Base-by-base conservation (phyloP, 2,329 filamentous ascomycete species). In the Diaporthe vexans region DNA sequence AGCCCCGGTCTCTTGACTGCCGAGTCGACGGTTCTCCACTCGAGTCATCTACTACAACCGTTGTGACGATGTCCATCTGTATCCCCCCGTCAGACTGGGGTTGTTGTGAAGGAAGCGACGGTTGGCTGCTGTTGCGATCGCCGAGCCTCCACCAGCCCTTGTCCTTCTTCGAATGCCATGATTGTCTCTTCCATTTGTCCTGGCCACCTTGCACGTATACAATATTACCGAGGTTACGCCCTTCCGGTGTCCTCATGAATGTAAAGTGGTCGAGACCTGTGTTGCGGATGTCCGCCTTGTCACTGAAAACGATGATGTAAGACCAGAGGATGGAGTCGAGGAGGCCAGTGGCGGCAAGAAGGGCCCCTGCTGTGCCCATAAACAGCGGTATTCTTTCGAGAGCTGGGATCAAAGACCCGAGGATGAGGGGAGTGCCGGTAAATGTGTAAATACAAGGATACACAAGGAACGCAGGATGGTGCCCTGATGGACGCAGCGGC, bases 401-500 rank as follows among this genome's bases (percentile, higher is more conserved):
- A 2, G n/a, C 1, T 4, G 74, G 68, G 37, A 75, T 61, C 8
- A 75, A 35, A 26, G 87, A 87, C 19, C 91, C 91, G 0, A 89
- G 86, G 6, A 91, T 91, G 0, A 94, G 85, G 0, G 92, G 92
- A 0, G 91, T 85, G 0, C 92, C 94, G 79, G 92, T 92, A n/a
- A 92, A 78, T 9, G 93, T 86, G 80, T 94, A 94, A 76, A 94
- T 91, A 77, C 92, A 79, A 0, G 92, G 92, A 75, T 94, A 94
- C 10, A 93, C 85, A 40, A 93, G 90, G 76, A 93, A 91, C 11
- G 89, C 86, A 7, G 86, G 86, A 75, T 88, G 86, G 74, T 83
- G 84, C 1, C 81, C 79, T 1, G 79, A 82, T 0, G 79, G 78
- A 10, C 79, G 78, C 29, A 81, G 75, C 6, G 77, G 78, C 74